Evolutionary conservation across 106 monocot genomes (phyloP), one percentile per base, ranked within the genome.

Genomic region (Platanthera zijinensis): DNA sequence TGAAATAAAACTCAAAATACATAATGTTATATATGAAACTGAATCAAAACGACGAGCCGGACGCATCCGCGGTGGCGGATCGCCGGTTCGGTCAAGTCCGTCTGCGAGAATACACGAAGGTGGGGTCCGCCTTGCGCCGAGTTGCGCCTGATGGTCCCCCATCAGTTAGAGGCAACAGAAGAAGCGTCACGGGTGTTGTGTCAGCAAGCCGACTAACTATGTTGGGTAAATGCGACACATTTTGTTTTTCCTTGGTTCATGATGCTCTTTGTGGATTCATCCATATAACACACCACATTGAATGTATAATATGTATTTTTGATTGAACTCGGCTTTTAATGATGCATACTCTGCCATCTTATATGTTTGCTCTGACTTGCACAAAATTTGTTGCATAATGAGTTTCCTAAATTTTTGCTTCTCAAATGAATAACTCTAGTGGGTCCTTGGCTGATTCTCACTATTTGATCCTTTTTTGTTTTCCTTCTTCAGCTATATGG

Each of bases 401-500:
- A 66, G 30, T 66, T 66, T 22, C 19, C 30, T 66, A 66, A 66
- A 66, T 66, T 22, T 3, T 66, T 66, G 0, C 3, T 45, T 69
- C 47, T 69, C 47, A 48, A 69, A 28, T 48, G 47, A 69, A 47
- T 75, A 75, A 57, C 48, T 22, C 52, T 53, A 18, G 12, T 61
- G 61, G 61, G 8, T 8, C 21, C 18, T 19, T 19, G 18, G 39
- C 64, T 64, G 64, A 30, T 73, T 51, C 51, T 51, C 5, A 52
- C 21, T 52, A 19, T 22, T 14, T 73, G 15, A 25, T 39, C 39
- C 39, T 39, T 39, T 39, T 39, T 39, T 39, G 3, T 39, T 39
- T 39, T 39, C 39, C 52, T 78, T 21, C 72, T 83, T 48, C 84
- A 99, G 99, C 84, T 92, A 94, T 67, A 99, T 87, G 83, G 99